A percentile compares a stretch with the other conserved stretches of the same genome.
phyloP scores from a whole-genome alignment of 192 early-diverging fungal genomes.

The Coemansia reversa region DNA sequence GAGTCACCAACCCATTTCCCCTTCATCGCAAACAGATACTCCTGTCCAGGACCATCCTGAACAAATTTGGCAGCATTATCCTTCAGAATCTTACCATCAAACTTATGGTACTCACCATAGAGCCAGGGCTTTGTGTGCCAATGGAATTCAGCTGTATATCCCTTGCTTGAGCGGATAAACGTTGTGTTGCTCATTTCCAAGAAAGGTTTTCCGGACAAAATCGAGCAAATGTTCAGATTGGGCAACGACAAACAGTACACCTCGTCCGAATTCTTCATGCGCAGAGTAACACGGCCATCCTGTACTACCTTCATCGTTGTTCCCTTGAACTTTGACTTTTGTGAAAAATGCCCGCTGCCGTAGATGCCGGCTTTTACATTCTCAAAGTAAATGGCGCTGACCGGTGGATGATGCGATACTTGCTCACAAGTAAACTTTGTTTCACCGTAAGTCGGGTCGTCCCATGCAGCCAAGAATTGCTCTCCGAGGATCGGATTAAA shows the following conservation, averaged over 20 bases:
- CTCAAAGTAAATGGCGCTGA: slow-evolving; percentile 67
- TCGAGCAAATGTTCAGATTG: slow-evolving; percentile 71
- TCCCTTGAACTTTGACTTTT: slow-evolving; percentile 68
- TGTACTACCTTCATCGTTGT: slow-evolving; percentile 76
- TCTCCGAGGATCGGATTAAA: slow-evolving; percentile 73
- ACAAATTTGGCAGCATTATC: slow-evolving; percentile 33
- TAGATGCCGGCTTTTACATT: slow-evolving; percentile 61
- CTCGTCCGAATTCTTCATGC: slow-evolving; percentile 61
- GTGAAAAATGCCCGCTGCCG: slow-evolving; percentile 61
- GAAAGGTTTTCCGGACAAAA: slow-evolving; percentile 65
- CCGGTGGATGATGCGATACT: slow-evolving; percentile 72
- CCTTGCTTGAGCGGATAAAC: slow-evolving; percentile 58
- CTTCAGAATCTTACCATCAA: slow-evolving; percentile 59
- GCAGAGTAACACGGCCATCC: slow-evolving; percentile 70
- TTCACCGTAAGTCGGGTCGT: slow-evolving; percentile 53
- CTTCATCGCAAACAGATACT: slow-evolving; percentile 51
- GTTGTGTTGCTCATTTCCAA: slow-evolving; percentile 64
- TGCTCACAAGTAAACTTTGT: slow-evolving; percentile 66
- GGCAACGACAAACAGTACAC: slow-evolving; percentile 73
- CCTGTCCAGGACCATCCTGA: slow-evolving; percentile 14
- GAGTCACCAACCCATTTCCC: slow-evolving; percentile 74
- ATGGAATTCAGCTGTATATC: slow-evolving; percentile 63
- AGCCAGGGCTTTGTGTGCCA: slow-evolving; percentile 75
- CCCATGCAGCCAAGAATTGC: slow-evolving; percentile 64
- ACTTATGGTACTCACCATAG: slow-evolving; percentile 77